Evolutionary conservation across 441 rosid genomes (phyloP), one percentile per base, ranked within the genome.

Genomic region (Adansonia gregorii): DNA sequence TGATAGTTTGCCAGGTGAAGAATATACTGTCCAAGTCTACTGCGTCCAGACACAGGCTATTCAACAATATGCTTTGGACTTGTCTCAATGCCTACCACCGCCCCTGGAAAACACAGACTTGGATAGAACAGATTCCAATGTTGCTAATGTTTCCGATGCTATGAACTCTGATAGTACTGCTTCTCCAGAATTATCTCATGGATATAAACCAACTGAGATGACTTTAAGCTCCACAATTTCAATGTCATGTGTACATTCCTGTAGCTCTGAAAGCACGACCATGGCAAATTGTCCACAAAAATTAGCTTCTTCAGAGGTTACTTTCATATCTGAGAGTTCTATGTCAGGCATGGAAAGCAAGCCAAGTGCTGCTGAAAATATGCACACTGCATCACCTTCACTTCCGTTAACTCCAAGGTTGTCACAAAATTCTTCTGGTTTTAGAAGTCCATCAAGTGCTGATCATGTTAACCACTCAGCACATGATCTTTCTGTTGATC

Each of bases 1-100:
- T 60, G 89, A 88, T 63, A 77, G 82, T 78, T 80, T 83, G 61
- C 80, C 88, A 0, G 87, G 85, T 72, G 90, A 87, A 81, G 89
- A 86, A 56, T 88, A 86, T 67, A 73, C 85, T 8, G 84, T 88
- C 15, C 90, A 88, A 82, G 85, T 88, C 11, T 88, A 88, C 78
- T 88, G 90, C 14, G 87, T 88, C 35, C 90, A 88, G 72, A 86
- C 89, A 46, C 87, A 83, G 78, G 90, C 90, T 68, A 88, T 88
- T 63, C 90, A 88, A 76, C 89, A 84, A 76, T 88, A 88, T 84
- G 89, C 90, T 31, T 70, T 88, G 79, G 85, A 85, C 74, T 77
- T 83, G 80, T 88, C 90, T 58, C 90, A 83, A 74, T 88, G 89
- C 73, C 78, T 84, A 72, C 90, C 90, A 31, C 87, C 89, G 64